These are phyloP conservation scores for Dalbergia cochinchinensis DNA, from an alignment of 306 rosid species.

Conservation along the genomic window DNA sequence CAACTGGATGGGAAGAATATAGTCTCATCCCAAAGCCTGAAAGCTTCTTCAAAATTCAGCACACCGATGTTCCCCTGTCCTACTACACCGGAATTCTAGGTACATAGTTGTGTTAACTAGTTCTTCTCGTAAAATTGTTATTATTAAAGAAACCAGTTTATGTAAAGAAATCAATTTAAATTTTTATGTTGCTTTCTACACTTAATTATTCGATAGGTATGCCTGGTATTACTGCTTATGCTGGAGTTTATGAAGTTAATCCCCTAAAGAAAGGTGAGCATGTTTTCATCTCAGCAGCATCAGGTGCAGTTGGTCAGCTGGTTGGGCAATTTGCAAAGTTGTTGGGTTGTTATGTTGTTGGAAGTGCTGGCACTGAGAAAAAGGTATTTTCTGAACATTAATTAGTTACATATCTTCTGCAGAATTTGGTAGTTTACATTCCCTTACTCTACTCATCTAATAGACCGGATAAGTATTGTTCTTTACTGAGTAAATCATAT, in stretches of 20 bases:
- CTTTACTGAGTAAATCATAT: background rate
- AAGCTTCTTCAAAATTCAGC: conserved; percentile 54
- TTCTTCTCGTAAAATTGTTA: background rate
- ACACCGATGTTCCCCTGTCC: conserved; percentile 68
- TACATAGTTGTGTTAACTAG: conserved; percentile 2
- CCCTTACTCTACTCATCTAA: background rate
- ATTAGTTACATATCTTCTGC: background rate
- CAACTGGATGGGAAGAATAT: conserved; percentile 67
- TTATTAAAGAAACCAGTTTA: background rate
- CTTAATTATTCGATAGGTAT: conserved; percentile 12
- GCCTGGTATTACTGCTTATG: conserved; percentile 39
- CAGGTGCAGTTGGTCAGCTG: conserved; percentile 37
- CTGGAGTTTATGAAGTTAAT: conserved; percentile 8
- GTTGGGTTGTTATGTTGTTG: conserved; percentile 39
- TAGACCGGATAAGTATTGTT: background rate
- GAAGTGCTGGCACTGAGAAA: conserved; percentile 4
- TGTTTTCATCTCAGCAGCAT: conserved; percentile 31
- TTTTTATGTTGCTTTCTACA: background rate
- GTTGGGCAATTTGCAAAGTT: conserved; percentile 33
- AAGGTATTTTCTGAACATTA: background rate
- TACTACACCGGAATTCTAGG: conserved; percentile 74
- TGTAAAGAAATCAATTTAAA: background rate
- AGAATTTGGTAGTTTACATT: background rate
- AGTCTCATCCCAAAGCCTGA: conserved; percentile 44
- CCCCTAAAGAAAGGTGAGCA: conserved; percentile 14